Evolutionary conservation across 306 rosid genomes (phyloP).

Genomic region (Phaseolus lunatus): DNA sequence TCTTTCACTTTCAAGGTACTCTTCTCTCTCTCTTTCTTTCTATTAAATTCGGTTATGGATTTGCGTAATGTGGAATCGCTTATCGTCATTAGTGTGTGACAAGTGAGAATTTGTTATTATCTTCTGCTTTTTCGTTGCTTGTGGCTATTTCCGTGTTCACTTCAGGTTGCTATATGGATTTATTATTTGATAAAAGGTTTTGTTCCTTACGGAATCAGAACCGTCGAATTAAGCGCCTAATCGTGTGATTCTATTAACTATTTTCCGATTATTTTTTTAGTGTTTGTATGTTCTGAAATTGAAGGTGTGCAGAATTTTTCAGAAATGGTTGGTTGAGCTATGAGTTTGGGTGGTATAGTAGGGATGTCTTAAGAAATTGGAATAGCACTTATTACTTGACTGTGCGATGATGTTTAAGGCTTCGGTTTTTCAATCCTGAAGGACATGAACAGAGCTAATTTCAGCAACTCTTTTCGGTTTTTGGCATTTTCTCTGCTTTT

Average conservation of each 20-base stretch:
- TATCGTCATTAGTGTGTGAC: constrained; percentile 24
- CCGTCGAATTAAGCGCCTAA: constrained; percentile 33
- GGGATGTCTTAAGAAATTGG: constrained; percentile 17
- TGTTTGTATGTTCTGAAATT: constrained; percentile 18
- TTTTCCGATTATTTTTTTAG: not conserved
- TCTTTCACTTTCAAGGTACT: constrained; percentile 49
- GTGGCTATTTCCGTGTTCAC: constrained; percentile 18
- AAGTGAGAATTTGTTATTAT: constrained; percentile 21
- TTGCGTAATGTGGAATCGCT: constrained; percentile 40
- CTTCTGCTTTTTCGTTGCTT: constrained; percentile 19
- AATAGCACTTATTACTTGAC: constrained; percentile 29
- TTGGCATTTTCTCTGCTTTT: constrained; percentile 28
- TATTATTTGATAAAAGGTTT: constrained; percentile 14
- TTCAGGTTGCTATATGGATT: constrained; percentile 34
- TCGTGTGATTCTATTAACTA: not conserved
- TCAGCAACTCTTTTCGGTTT: not conserved
- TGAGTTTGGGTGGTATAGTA: not conserved
- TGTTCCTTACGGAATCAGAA: constrained; percentile 24
- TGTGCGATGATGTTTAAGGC: constrained; percentile 22
- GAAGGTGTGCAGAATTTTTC: not conserved
- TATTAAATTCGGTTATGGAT: constrained; percentile 30
- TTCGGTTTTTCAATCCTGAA: constrained; percentile 30
- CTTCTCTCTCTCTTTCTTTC: not conserved
- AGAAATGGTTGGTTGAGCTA: constrained; percentile 32
- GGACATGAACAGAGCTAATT: not conserved